Percentiles rank a stretch among this genome's conserved stretches.
Conservation (phyloP, 768 basidiomycete genomes). For the Hemileccinum rubropunctum region DNA sequence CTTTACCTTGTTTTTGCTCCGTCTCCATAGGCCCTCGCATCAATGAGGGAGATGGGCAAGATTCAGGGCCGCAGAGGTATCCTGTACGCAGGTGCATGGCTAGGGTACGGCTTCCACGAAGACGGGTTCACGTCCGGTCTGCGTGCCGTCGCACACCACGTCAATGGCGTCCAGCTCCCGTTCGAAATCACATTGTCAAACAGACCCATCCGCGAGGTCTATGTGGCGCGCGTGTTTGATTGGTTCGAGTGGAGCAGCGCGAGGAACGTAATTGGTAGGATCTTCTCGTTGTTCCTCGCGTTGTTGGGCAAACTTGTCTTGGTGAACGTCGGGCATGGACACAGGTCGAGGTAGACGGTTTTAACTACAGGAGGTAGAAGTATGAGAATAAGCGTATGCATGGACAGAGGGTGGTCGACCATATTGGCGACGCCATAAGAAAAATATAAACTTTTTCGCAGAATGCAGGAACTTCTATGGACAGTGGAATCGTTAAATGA, state of each 20-base stretch:
- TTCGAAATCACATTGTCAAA: slow-evolving; percentile 45
- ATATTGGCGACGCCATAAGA: background rate
- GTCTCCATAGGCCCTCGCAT: slow-evolving; percentile 43
- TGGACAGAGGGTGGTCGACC: background rate
- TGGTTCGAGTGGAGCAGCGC: slow-evolving; percentile 36
- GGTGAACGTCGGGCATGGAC: background rate
- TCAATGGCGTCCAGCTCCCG: slow-evolving; percentile 34
- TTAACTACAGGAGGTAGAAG: background rate
- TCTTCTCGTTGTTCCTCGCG: slow-evolving; percentile 15
- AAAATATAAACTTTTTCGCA: background rate
- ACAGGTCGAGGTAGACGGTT: background rate
- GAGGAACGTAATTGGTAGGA: slow-evolving; percentile 30
- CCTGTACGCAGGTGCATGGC: slow-evolving; percentile 68
- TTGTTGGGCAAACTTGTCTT: slow-evolving; percentile 4
- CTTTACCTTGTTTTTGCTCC: background rate
- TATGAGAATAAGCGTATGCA: slow-evolving; percentile 9
- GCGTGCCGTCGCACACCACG: slow-evolving; percentile 30
- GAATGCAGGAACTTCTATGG: background rate
- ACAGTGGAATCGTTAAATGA: background rate
- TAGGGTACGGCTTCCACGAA: slow-evolving; percentile 80
- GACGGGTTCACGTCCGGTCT: slow-evolving; percentile 62
- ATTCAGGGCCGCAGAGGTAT: slow-evolving; percentile 66
- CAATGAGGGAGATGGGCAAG: slow-evolving; percentile 48
- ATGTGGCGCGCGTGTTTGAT: slow-evolving; percentile 37
- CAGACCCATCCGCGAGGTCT: slow-evolving; percentile 18